These are phyloP conservation scores for Colletotrichum neosansevieriae DNA, from an alignment of 2,329 filamentous ascomycete species.

Conservation along the genomic window DNA sequence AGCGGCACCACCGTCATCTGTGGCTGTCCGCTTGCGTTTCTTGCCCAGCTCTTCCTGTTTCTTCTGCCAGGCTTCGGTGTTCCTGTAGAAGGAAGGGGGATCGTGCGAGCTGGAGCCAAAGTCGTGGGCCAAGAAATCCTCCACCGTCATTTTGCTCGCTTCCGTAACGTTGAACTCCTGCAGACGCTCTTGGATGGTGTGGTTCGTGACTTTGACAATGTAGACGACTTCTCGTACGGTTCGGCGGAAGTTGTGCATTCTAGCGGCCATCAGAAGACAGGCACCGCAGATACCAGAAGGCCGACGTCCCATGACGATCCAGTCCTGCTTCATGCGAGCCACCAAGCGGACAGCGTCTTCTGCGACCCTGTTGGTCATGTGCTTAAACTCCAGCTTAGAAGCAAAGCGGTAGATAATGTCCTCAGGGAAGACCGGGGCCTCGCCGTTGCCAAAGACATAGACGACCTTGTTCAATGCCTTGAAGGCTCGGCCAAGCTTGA, in stretches of 20 bases:
- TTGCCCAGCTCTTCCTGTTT: constrained; percentile 62
- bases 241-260: constrained; percentile 97
- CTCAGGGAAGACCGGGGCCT: constrained; percentile 83
- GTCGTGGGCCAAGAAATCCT: constrained; percentile 81
- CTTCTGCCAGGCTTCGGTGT: constrained; percentile 69
- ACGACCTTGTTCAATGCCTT: constrained; percentile 72
- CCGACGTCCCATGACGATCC: constrained; percentile 95
- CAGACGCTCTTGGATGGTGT: constrained; percentile 90
- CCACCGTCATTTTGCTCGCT: constrained; percentile 85
- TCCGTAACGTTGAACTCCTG: constrained; percentile 92
- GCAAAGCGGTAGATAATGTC: constrained; percentile 93
- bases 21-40: constrained; percentile 60
- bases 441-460: constrained; percentile 48
- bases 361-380: constrained; percentile 84
- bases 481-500: constrained; percentile 90
- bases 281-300: constrained; percentile 95
- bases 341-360: constrained; percentile 89
- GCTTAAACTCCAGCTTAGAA: constrained; percentile 89
- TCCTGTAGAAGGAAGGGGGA: constrained; percentile 84
- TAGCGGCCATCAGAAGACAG: constrained; percentile 91
- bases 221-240: constrained; percentile 97
- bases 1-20: constrained; percentile 48
- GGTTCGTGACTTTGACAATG: constrained; percentile 94
- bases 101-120: constrained; percentile 73
- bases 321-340: constrained; percentile 93